Evolutionary conservation across 176 grass and related monocot species (phyloP), one percentile per base, ranked within the genome.

Genomic region (Hyparrhenia diplandra): DNA sequence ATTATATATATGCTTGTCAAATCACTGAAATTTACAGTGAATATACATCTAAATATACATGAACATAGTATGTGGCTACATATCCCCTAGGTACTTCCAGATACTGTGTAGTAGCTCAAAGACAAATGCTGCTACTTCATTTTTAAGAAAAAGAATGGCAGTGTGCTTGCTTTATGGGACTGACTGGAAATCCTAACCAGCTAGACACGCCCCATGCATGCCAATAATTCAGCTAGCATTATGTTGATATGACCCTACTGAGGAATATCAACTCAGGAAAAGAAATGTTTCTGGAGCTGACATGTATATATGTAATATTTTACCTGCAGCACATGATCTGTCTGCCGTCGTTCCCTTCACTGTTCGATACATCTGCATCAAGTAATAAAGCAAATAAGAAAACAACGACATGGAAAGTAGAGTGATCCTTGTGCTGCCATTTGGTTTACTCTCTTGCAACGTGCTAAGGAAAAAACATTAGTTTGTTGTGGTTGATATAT

Each of bases 341-440:
- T 99, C 88, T 74, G 88, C 82, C 64, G 72, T 24, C 41, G 86
- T 89, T 37, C 90, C 91, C 88, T 88, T 99, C 76, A 99, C 96
- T 89, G 96, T 99, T 95, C 96, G 93, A 82, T 99, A 99, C 96
- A 99, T 99, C 96, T 99, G 92, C 88, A 78, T 65, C 62, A 74
- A 67, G 32, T 75, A 58, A 71, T 75, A 58, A 76, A 84, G 67
- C 51, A 71, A 70, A 35, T 66, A 80, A 69, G 34, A 80, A 20
- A 71, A 23, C 17, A 65, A 64, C 37, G 54, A 23, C 29, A 68
- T 13, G 12, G 17, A 77, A 69, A 35, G 30, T 74, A 85, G 46
- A 84, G 31, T 77, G 77, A 52, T 10, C 47, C 45, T 66, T 73
- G 13, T 73, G 41, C 67, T 80, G 24, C 69, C 62, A 80, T 83